Base-by-base conservation (phyloP, 1,139 yeast species). In the Suhomyces chickasaworum region DNA sequence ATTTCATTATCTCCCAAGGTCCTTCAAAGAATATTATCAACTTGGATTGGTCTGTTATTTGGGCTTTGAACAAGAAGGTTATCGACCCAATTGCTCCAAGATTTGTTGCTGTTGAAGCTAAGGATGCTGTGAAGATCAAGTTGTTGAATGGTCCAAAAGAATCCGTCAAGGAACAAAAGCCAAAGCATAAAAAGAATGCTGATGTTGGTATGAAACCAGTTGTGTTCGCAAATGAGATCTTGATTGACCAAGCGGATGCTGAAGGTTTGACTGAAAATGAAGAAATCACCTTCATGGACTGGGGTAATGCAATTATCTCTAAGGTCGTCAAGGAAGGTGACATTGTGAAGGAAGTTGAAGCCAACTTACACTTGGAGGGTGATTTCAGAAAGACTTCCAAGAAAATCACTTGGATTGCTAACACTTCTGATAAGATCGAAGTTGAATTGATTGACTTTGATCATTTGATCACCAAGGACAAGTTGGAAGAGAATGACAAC, bases 51-150 rank as follows among this genome's bases (percentile, higher is more conserved):
- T 86, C 87, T 54, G 80, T 89, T 56, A 90, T 93, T 62, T 93
- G 99, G 99, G 95, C 97, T 47, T 81, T 87, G 64, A 93, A 93
- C 81, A 93, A 93, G 75, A 93, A 93, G 77, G 80, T 90, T 55
- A 91, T 93, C 67, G 99, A 93, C 63, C 98, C 99, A 46, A 71
- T 89, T 64, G 96, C 97, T 37, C 97, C 98, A 61, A 87, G 98
- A 74, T 91, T 86, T 64, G 86, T 95, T 48, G 96, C 96, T 43
- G 78, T 93, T 45, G 80, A 75, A 49, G 65, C 71, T 37, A 68
- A 75, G 54, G 72, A 86, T 53, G 84, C 83, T 41, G 91, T 86
- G 46, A 75, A 79, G 33, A 84, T 89, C 41, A 79, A 74, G 59
- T 71, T 91, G 52, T 71, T 74, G 53, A 86, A 84, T 55, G 96